phyloP scores from a whole-genome alignment of 805 yeast species.

The Starmera caribaea region DNA sequence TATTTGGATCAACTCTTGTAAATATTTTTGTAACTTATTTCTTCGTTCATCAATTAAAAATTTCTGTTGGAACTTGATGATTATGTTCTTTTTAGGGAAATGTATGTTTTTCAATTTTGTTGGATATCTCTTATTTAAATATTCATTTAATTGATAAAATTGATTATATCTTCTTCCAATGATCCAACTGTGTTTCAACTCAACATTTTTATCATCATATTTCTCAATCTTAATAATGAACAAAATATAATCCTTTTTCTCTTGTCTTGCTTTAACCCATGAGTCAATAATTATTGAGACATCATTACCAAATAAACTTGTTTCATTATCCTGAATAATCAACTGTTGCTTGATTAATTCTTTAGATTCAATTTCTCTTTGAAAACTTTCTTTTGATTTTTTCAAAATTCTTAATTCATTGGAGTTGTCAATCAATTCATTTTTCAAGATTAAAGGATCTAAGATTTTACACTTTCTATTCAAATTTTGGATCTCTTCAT shows the following conservation, averaged over 20 bases:
- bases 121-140: conserved; percentile 44
- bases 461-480: conserved; percentile 55
- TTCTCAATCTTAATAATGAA: conserved; percentile 74
- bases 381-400: conserved; percentile 58
- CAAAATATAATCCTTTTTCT: conserved; percentile 51
- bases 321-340: conserved; percentile 74
- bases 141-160: conserved; percentile 61
- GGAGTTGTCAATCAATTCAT: conserved; percentile 72
- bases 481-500: conserved; percentile 46
- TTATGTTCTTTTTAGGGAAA: conserved; percentile 45
- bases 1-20: conserved; percentile 44
- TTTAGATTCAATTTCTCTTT: conserved; percentile 62
- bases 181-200: conserved; percentile 62
- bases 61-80: conserved; percentile 62
- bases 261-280: conserved; percentile 40
- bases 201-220: conserved; percentile 26
- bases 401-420: conserved; percentile 58
- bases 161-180: conserved; percentile 87
- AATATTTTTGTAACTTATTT: conserved; percentile 49
- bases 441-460: conserved; percentile 63
- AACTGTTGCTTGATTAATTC: conserved; percentile 73
- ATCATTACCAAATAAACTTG: conserved; percentile 55
- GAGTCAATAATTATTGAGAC: conserved; percentile 41
- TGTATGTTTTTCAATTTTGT: conserved; percentile 40
- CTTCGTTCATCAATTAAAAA: conserved; percentile 58